Evolutionary conservation across 2,329 filamentous ascomycete species (phyloP).

Genomic region (Penicillium sp.): DNA sequence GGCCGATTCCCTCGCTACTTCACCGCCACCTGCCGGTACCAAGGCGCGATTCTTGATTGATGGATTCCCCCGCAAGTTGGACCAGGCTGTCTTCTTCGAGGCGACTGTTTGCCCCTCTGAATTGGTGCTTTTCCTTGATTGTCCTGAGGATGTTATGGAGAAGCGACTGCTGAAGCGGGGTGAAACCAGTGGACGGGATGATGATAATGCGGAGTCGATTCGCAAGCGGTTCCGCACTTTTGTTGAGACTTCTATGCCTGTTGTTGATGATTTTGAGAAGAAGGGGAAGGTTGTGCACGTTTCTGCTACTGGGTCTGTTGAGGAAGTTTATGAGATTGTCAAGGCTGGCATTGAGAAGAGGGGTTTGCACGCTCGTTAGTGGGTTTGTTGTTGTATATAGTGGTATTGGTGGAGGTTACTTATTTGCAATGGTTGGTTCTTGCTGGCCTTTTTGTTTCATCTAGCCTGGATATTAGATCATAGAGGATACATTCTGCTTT

Average conservation of each 20-base stretch:
- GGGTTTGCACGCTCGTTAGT: conserved; percentile 35
- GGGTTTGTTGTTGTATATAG: conserved; percentile 7
- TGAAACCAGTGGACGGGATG: conserved; percentile 85
- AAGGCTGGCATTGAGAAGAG: conserved; percentile 48
- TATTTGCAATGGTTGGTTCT: neutral
- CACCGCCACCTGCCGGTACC: conserved; percentile 29
- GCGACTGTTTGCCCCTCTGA: conserved; percentile 78
- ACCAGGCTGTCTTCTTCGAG: conserved; percentile 95
- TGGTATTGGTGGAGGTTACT: neutral
- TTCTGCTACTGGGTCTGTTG: conserved; percentile 67
- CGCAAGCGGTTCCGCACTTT: conserved; percentile 95
- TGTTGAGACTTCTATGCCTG: conserved; percentile 95
- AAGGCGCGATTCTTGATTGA: conserved; percentile 75
- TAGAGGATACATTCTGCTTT: neutral
- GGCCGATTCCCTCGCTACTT: conserved; percentile 63
- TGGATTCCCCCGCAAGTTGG: conserved; percentile 93
- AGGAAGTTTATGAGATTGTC: conserved; percentile 63
- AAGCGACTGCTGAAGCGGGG: conserved; percentile 80
- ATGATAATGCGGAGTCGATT: conserved; percentile 95
- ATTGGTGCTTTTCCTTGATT: conserved; percentile 93
- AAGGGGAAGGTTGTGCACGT: conserved; percentile 80
- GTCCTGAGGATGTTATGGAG: conserved; percentile 87
- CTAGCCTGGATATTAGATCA: neutral
- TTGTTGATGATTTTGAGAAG: conserved; percentile 79
- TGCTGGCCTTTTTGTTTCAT: neutral